Base-by-base conservation (phyloP, 108 stramenopile genomes). In the Cylindrotheca fusiformis region DNA sequence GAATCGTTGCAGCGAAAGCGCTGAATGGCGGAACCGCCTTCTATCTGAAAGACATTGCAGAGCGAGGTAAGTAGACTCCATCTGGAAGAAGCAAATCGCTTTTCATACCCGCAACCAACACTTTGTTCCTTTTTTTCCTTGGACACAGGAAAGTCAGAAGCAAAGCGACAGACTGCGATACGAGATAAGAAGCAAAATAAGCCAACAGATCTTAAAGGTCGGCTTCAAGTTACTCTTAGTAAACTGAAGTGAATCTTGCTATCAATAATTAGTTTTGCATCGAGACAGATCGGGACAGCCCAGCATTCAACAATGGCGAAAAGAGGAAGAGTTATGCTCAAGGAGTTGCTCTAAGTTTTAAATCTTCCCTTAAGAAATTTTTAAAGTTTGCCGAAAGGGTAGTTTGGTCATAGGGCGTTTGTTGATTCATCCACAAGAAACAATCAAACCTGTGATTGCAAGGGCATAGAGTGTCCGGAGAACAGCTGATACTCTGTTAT, bases 121-220 rank as follows among this genome's bases (percentile, higher is more conserved):
- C 5, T 24, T 50, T 21, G n/a, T 52, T 48, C 0, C 20, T n/a
- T 1, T 48, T 17, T 60, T 0, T 12, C 31, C 22, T 20, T 26
- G 27, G 32, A 55, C 24, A 32, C 22, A 72, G 71, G 71, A 18
- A 64, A 64, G 27, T 48, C 62, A 4, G 71, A 72, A 53, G 46
- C 47, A n/a, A 54, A 65, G 26, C 71, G 71, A 29, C 71, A 72
- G 27, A 56, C 30, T 48, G 62, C 71, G 45, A 58, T 55, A 51
- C 66, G 84, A 36, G 74, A 77, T 58, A 88, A 87, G 65, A 87
- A 78, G 70, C 89, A 94, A 53, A 65, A 63, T 25, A 90, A 87
- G 52, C 29, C 72, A 8, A 74, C 60, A 14, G 87, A 87, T 55
- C 71, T 94, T 72, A 75, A 68, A 30, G 72, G 83, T 32, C 67